Evolutionary conservation across 2,329 filamentous ascomycete genomes (phyloP), one percentile per base, ranked within the genome.

Genomic region (Beauveria asiatica): DNA sequence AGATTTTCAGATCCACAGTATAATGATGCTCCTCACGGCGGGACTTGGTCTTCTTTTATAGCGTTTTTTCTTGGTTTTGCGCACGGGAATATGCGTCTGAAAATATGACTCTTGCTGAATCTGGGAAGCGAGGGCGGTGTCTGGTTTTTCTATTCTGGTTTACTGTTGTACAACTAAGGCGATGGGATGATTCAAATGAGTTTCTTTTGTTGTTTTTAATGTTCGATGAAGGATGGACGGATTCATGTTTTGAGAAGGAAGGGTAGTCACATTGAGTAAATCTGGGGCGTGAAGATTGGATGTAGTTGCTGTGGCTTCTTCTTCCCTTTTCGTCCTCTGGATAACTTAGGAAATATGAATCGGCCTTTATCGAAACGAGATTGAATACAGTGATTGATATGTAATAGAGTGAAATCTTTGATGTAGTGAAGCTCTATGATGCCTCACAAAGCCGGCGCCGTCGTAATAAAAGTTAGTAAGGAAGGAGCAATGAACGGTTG

Each of bases 321-420:
- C 23, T 27, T 48, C 30, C 30, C 23, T 21, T 33, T 39, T 52
- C 33, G 3, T 8, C 16, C 23, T 62, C 64, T 64, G 61, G 62
- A 57, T 61, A 56, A 54, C 51, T 62, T 62, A 62, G 57, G 39
- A 58, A 65, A 64, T 66, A 64, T 65, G 55, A 66, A 65, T 65
- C 59, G 62, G 65, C 63, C 61, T 64, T 62, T 30, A 59, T 64
- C 60, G 57, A 61, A 30, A 54, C 17, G 6, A 41, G 25, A 16
- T 25, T 17, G 16, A 23, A 13, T 10, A 9, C 25, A 13, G 21
- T 30, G 13, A 49, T 52, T 7, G 16, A 33, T 42, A 4, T 48
- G 42, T 33, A 50, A 33, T 8, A 13, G 2, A 17, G 16, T 46
- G 44, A 25, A 13, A 46, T 46, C 19, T 23, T 13, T 46, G 44